Base-by-base conservation (phyloP, 495 filamentous ascomycete genomes). In the Evernia prunastri region DNA sequence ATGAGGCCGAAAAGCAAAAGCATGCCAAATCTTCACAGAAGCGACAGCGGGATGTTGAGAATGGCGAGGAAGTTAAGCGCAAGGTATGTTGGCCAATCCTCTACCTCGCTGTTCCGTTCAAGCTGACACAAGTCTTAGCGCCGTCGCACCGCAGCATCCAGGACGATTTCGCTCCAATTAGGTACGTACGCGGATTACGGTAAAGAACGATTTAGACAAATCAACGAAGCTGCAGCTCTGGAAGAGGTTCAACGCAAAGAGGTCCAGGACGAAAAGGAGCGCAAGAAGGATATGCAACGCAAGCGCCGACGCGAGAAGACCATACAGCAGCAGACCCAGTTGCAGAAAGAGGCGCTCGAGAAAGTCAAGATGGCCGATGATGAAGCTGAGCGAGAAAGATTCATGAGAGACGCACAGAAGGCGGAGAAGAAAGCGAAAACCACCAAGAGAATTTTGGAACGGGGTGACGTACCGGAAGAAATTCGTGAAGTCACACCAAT, bases 231-330 rank as follows among this genome's bases (percentile, higher is more conserved):
- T 7, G 86, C 85, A 18, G 94, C 92, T 23, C 79, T 92, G 59
- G 83, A 88, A 53, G 87, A 96, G 68, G 93, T 98, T 2, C 89
- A 94, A 64, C 86, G 89, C 61, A 89, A 89, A 66, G 94, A 97
- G 72, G 80, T 96, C 11, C 88, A 89, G 62, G 91, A 94, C 57
- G 94, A 99, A 72, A 99, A 97, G 74, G 95, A 97, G 75, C 90
- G 95, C 35, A 99, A 99, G 81, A 99, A 99, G 78, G 94, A 97
- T 67, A 96, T 97, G 89, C 94, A 99, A 71, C 88, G 95, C 31
- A 97, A 97, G 77, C 86, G 94, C 31, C 87, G 94, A n/a, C 86
- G 94, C 25, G 94, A 98, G 73, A 96, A 96, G 76, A 96, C 94
- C 15, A 88, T 96, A 72, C 88, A 89, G 18, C 81, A 86, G 63